Evolutionary conservation across 352 stramenopile species (phyloP).

Genomic region (Globisporangium lucens): DNA sequence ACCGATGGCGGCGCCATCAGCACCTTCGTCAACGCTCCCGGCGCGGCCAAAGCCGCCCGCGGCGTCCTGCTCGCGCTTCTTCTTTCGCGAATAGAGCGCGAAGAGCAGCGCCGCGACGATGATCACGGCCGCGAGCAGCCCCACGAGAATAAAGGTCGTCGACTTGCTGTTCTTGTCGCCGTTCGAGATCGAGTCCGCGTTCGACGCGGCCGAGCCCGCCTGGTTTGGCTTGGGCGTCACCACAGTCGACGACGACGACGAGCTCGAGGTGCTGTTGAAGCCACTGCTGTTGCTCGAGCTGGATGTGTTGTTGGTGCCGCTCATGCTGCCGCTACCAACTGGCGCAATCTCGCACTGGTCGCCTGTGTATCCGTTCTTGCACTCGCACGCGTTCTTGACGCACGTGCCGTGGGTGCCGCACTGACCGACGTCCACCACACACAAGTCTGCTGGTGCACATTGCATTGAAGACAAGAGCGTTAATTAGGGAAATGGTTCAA

Average conservation of each 20-base stretch:
- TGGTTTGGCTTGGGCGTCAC: constrained; percentile 12
- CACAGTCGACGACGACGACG: constrained; percentile 12
- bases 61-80: constrained; percentile 56
- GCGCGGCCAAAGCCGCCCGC: constrained; percentile 43
- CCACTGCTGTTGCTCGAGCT: constrained; percentile 3
- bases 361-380: constrained; percentile 37
- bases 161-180: constrained; percentile 37
- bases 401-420: constrained; percentile 48
- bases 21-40: constrained; percentile 30
- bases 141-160: constrained; percentile 65
- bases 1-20: constrained; percentile 22
- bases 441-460: constrained; percentile 27
- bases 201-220: constrained; percentile 13
- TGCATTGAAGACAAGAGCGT: neutral
- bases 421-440: constrained; percentile 36
- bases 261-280: constrained; percentile 10
- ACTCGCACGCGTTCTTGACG: constrained; percentile 33
- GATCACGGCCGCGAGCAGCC: constrained; percentile 54
- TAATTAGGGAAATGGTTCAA: neutral
- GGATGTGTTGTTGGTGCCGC: neutral
- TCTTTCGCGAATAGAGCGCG: constrained; percentile 71
- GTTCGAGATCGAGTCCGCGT: constrained; percentile 22
- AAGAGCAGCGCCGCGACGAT: constrained; percentile 69
- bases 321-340: neutral
- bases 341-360: constrained; percentile 47